Evolutionary conservation across 208 protist genomes (phyloP).

Genomic region (Leishmania tropica): DNA sequence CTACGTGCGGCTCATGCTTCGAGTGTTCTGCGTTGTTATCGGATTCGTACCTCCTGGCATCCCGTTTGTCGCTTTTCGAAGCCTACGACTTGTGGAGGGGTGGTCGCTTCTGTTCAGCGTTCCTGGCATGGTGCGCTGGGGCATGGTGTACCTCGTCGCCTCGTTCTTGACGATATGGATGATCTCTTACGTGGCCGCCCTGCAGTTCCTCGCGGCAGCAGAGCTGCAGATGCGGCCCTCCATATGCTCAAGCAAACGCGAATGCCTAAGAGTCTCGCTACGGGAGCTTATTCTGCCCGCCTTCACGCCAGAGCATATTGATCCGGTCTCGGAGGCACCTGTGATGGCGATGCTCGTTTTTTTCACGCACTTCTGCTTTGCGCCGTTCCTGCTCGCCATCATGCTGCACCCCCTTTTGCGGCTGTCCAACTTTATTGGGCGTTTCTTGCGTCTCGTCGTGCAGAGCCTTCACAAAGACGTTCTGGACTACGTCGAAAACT

Average conservation of each 20-base stretch:
- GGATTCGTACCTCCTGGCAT: conserved; percentile 61
- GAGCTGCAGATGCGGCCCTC: not conserved
- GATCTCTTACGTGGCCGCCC: conserved; percentile 69
- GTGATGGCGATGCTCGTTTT: conserved; percentile 60
- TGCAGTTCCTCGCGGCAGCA: conserved; percentile 39
- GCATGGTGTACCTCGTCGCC: conserved; percentile 52
- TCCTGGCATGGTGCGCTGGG: conserved; percentile 70
- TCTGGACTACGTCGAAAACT: conserved; percentile 70
- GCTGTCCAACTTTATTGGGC: conserved; percentile 73
- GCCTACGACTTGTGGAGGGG: conserved; percentile 68
- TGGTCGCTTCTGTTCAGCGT: conserved; percentile 74
- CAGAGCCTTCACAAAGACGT: conserved; percentile 77
- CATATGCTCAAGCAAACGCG: conserved; percentile 38
- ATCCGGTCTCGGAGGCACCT: conserved; percentile 36
- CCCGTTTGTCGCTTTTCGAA: conserved; percentile 65
- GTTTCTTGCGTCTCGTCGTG: conserved; percentile 76
- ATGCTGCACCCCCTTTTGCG: conserved; percentile 66
- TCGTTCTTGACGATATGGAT: conserved; percentile 71
- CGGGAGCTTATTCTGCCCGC: conserved; percentile 67
- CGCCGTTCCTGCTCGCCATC: conserved; percentile 60
- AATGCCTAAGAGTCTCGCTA: conserved; percentile 60
- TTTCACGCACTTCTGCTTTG: conserved; percentile 63
- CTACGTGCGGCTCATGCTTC: conserved; percentile 57
- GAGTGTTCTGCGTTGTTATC: conserved; percentile 63
- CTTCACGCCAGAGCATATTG: conserved; percentile 58